Evolutionary conservation across 208 protist species (phyloP).

Genomic region (Phytomonas sp.): DNA sequence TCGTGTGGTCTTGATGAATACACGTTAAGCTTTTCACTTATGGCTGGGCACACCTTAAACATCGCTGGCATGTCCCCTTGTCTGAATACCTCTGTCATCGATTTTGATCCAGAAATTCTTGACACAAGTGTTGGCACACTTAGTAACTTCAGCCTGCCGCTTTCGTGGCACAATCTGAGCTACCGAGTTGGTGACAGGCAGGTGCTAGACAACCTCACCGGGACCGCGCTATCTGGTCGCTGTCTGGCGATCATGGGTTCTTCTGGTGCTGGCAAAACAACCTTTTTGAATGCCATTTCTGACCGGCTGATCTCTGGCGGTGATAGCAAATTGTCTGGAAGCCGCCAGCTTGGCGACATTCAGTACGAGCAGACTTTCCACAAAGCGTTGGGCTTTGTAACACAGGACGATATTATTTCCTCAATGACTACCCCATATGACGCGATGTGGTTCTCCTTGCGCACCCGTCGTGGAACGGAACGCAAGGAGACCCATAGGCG

Average conservation of each 20-base stretch:
- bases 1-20: not conserved
- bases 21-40: not conserved
- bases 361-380: constrained; percentile 46
- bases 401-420: constrained; percentile 79
- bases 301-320: constrained; percentile 39
- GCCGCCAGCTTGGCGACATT: constrained; percentile 56
- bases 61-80: not conserved
- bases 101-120: constrained; percentile 31
- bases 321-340: constrained; percentile 35
- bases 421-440: constrained; percentile 52
- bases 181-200: constrained; percentile 36
- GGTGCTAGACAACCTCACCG: constrained; percentile 63
- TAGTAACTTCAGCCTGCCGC: constrained; percentile 29
- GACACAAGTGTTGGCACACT: constrained; percentile 18
- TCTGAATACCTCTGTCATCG: constrained; percentile 32
- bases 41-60: not conserved
- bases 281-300: constrained; percentile 76
- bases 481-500: constrained; percentile 29
- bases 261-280: constrained; percentile 84
- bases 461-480: constrained; percentile 44
- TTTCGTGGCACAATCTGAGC: constrained; percentile 68
- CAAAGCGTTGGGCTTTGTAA: constrained; percentile 67
- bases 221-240: constrained; percentile 58
- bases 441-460: constrained; percentile 68
- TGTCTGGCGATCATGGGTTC: constrained; percentile 78